Evolutionary conservation across 768 basidiomycete species (phyloP).

Genomic region (Boletus sensibilis): DNA sequence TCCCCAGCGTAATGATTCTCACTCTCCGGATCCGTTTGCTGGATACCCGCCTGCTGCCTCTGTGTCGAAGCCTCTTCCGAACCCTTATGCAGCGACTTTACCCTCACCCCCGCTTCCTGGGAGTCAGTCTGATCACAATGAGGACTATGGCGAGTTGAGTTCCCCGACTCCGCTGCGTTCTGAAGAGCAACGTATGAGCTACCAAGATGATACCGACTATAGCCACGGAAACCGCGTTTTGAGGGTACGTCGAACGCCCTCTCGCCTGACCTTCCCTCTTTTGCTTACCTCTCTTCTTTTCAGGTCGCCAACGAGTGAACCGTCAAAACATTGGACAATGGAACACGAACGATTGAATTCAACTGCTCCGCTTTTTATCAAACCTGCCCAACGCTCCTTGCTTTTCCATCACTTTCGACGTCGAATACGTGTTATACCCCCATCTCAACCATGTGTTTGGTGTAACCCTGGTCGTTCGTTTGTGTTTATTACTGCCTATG

Average conservation of each 20-base stretch:
- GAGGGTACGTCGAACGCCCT: slow-evolving; percentile 23
- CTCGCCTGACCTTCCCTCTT: neutral
- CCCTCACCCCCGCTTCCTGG: slow-evolving; percentile 14
- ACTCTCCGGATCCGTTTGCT: slow-evolving; percentile 31
- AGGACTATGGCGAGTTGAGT: slow-evolving; percentile 3
- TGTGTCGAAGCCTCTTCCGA: slow-evolving; percentile 11
- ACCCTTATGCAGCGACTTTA: slow-evolving; percentile 15
- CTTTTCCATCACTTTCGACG: neutral
- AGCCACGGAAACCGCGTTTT: slow-evolving; percentile 27
- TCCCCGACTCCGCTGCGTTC: slow-evolving; percentile 4
- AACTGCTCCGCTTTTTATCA: neutral
- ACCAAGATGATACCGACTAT: slow-evolving; percentile 32
- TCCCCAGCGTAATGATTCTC: slow-evolving; percentile 24
- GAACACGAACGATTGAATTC: neutral
- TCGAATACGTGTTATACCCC: slow-evolving; percentile 5
- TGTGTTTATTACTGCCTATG: neutral
- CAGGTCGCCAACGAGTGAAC: slow-evolving; percentile 23
- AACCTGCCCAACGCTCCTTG: neutral
- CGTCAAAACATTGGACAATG: neutral
- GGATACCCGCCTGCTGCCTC: slow-evolving; percentile 18
- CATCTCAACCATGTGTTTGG: neutral
- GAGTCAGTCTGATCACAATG: slow-evolving; percentile 14
- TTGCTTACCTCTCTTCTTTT: neutral
- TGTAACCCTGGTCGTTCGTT: slow-evolving; percentile 5
- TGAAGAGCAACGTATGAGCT: slow-evolving; percentile 30